These are phyloP conservation scores for Daldinia loculata DNA, from an alignment of 495 filamentous ascomycete species.

Conservation along the genomic window DNA sequence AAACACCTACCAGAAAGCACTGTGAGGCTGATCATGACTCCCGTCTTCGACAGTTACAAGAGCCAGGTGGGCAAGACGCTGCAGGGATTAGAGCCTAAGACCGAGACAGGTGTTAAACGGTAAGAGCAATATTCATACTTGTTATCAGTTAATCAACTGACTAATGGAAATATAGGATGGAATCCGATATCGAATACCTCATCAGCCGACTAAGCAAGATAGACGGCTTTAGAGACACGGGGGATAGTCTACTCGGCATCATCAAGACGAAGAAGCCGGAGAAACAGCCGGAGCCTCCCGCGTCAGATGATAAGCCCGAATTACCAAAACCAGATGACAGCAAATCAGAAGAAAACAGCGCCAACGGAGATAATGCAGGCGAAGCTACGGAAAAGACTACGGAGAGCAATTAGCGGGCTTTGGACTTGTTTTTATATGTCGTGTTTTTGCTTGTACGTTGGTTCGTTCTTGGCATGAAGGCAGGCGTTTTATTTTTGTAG, in stretches of 20 bases:
- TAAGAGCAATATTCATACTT: too few relatives aligned
- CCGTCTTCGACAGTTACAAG: conserved; percentile 87
- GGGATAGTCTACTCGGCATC: conserved; percentile 71
- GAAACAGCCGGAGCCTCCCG: conserved; percentile 17
- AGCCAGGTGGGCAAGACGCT: conserved; percentile 83
- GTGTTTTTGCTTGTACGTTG: conserved; percentile 21
- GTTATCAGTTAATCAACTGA: too few relatives aligned
- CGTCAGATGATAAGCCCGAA: conserved; percentile 9
- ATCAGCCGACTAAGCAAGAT: conserved; percentile 76
- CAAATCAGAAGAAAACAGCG: conserved; percentile 23
- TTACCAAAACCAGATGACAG: background rate
- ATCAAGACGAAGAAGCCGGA: conserved; percentile 68
- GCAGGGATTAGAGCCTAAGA: conserved; percentile 69
- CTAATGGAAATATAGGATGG: conserved; percentile 65
- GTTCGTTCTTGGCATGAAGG: conserved; percentile 22
- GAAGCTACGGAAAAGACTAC: conserved; percentile 12
- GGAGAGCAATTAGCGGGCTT: conserved; percentile 24
- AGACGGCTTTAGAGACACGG: conserved; percentile 78
- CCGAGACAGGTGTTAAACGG: conserved; percentile 75
- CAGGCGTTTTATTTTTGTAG: conserved; percentile 30
- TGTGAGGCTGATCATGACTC: conserved; percentile 85
- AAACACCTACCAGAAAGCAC: conserved; percentile 84
- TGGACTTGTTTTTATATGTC: conserved; percentile 6
- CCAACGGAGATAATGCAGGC: conserved; percentile 5
- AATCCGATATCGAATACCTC: conserved; percentile 81